Conservation (phyloP, 495 filamentous ascomycete genomes). For the Tirmania nivea region DNA sequence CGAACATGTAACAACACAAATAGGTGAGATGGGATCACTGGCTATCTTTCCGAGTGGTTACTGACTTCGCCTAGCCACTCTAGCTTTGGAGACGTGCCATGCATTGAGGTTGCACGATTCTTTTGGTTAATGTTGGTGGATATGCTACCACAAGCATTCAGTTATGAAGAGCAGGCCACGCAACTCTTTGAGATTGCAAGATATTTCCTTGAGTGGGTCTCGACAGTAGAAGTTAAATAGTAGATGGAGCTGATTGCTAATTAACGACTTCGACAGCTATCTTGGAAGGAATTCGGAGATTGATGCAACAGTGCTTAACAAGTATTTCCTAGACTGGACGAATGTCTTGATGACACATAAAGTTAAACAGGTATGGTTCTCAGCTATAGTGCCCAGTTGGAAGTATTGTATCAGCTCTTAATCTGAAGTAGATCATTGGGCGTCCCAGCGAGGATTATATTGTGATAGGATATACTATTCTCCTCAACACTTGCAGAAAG, state of each 20-base stretch:
- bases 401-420: not conserved
- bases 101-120: conserved; percentile 22
- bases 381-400: not conserved
- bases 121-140: conserved; percentile 33
- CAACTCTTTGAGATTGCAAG: conserved; percentile 33
- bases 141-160: conserved; percentile 26
- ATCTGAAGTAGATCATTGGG: conserved; percentile 11
- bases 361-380: conserved; percentile 10
- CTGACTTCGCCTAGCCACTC: not conserved
- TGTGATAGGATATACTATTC: conserved; percentile 14
- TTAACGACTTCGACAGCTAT: not conserved
- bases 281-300: not conserved
- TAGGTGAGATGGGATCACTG: too few relatives aligned
- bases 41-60: too few relatives aligned
- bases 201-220: not conserved
- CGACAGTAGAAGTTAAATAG: too few relatives aligned
- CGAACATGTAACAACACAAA: too few relatives aligned
- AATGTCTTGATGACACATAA: conserved; percentile 7
- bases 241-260: not conserved
- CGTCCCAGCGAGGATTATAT: conserved; percentile 17
- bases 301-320: not conserved
- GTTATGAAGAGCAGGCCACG: conserved; percentile 27
- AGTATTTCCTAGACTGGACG: conserved; percentile 12
- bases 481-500: conserved; percentile 8
- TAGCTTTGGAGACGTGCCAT: conserved; percentile 6